Conservation (phyloP, 1,139 yeast genomes). For the Saccharomyces pastorianus region DNA sequence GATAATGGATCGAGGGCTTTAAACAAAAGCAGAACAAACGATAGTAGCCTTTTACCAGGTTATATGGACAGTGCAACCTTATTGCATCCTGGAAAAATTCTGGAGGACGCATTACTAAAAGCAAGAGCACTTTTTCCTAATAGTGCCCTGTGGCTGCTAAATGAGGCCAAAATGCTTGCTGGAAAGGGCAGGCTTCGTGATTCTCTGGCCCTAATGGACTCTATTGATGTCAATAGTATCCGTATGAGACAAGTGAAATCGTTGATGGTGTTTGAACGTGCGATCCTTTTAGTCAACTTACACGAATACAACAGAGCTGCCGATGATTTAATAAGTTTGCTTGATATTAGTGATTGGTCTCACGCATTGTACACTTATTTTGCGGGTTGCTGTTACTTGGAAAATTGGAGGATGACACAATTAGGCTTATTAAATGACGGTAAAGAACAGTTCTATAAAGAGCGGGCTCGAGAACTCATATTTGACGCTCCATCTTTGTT, state of each 20-base stretch:
- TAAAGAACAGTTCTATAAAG: constrained; percentile 44
- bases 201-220: constrained; percentile 69
- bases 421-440: constrained; percentile 37
- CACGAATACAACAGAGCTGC: constrained; percentile 82
- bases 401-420: constrained; percentile 62
- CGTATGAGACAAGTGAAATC: constrained; percentile 93
- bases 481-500: constrained; percentile 56
- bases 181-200: constrained; percentile 61
- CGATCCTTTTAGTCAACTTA: constrained; percentile 65
- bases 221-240: constrained; percentile 52
- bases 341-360: constrained; percentile 83
- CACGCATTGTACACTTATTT: constrained; percentile 78
- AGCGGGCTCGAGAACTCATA: constrained; percentile 54
- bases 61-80: constrained; percentile 40
- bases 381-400: constrained; percentile 83
- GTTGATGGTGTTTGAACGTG: constrained; percentile 73
- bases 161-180: constrained; percentile 81
- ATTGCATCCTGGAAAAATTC: constrained; percentile 44
- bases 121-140: constrained; percentile 74
- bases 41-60: constrained; percentile 12
- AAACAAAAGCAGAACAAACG: constrained; percentile 6
- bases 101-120: constrained; percentile 43
- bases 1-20: constrained; percentile 1
- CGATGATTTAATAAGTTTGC: constrained; percentile 54
- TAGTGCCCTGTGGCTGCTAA: constrained; percentile 86